Percentiles rank a stretch among this genome's conserved stretches.
Evolutionary conservation across 352 stramenopile species (phyloP).

Genomic region (Phytophthora crassamura): DNA sequence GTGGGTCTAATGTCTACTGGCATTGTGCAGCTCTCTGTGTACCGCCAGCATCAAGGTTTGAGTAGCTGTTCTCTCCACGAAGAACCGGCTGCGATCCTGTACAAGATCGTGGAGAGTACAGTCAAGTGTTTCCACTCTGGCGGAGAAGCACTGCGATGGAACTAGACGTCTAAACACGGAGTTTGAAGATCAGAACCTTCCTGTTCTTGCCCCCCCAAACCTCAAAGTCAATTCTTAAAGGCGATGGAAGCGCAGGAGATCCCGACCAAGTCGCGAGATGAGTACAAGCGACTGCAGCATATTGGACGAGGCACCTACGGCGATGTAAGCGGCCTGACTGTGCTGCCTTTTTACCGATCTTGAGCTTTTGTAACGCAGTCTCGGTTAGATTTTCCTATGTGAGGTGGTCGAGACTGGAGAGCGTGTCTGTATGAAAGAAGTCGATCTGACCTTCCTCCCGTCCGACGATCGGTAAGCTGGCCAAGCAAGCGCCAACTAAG

Average conservation of each 20-base stretch:
- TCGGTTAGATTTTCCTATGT: constrained; percentile 55
- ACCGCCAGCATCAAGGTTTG: constrained; percentile 44
- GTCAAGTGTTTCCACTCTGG: constrained; percentile 62
- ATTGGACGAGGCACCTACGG: constrained; percentile 62
- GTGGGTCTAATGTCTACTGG: neutral
- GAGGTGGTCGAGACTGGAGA: constrained; percentile 31
- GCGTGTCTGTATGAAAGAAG: constrained; percentile 63
- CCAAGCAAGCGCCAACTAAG: neutral
- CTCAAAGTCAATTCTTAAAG: too few relatives aligned
- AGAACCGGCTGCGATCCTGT: constrained; percentile 48
- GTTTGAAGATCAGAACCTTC: constrained; percentile 5
- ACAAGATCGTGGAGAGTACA: constrained; percentile 79
- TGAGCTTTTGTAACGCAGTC: neutral
- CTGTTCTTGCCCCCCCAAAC: neutral
- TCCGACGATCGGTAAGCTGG: constrained; percentile 44
- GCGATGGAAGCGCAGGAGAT: constrained; percentile 9
- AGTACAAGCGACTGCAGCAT: constrained; percentile 41
- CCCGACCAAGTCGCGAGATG: constrained; percentile 24
- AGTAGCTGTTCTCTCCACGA: constrained; percentile 11
- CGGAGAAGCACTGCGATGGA: constrained; percentile 32
- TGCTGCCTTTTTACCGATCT: neutral
- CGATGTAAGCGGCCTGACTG: constrained; percentile 44
- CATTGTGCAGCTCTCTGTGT: constrained; percentile 48
- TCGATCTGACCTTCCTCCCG: constrained; percentile 56
- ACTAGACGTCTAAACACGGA: constrained; percentile 7